Conservation (phyloP, 805 yeast genomes). For the Suhomyces kilbournensis region DNA sequence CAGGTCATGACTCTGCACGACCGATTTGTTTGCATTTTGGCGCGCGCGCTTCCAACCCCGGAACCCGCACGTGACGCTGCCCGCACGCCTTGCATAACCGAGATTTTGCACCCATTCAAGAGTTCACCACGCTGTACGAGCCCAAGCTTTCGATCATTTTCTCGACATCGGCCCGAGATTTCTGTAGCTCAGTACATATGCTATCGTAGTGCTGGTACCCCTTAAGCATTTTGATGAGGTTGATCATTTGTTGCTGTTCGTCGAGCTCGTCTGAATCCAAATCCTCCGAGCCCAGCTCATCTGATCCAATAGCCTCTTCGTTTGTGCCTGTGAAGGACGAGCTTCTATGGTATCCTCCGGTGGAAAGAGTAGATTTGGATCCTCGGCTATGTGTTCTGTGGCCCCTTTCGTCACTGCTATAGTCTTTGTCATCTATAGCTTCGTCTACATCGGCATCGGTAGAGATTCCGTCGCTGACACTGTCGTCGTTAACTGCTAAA, state of each 20-base stretch:
- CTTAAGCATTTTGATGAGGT: constrained; percentile 44
- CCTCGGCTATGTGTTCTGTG: background rate
- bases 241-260: constrained; percentile 27
- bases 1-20: constrained; percentile 1
- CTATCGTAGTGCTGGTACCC: constrained; percentile 58
- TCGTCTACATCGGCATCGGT: background rate
- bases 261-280: constrained; percentile 10
- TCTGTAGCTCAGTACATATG: constrained; percentile 67
- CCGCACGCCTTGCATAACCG: background rate
- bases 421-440: constrained; percentile 8
- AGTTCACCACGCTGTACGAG: constrained; percentile 31
- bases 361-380: background rate
- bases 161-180: constrained; percentile 56
- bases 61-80: background rate
- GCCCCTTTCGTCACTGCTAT: background rate
- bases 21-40: constrained; percentile 2
- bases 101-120: constrained; percentile 14
- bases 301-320: constrained; percentile 3
- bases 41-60: background rate
- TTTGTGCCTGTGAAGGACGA: background rate
- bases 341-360: background rate
- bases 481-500: background rate
- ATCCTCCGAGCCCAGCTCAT: constrained; percentile 15
- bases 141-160: constrained; percentile 39
- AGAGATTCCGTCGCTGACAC: constrained; percentile 8